These are phyloP conservation scores for Dioscorea zingiberensis DNA, from an alignment of 106 monocot genomes.

Conservation along the genomic window DNA sequence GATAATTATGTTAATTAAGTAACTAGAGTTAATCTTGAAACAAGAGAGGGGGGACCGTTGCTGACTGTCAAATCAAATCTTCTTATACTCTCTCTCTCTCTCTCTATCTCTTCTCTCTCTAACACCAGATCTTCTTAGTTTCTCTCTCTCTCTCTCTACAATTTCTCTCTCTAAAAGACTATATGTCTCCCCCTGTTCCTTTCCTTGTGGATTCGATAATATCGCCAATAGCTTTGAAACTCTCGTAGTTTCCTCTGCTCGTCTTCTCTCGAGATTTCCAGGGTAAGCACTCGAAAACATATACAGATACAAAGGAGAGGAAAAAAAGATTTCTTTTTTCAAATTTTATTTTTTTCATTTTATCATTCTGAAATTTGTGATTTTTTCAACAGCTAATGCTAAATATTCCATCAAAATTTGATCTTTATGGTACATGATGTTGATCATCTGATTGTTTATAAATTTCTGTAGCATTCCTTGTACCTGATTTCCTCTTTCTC, in stretches of 20 bases:
- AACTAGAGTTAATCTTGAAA: too few species aligned
- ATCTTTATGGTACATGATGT: background rate
- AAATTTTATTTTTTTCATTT: too few species aligned
- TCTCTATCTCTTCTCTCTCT: background rate
- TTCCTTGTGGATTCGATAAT: constrained; percentile 11
- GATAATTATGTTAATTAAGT: too few species aligned
- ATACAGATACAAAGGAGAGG: background rate
- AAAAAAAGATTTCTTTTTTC: background rate
- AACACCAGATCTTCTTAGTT: background rate
- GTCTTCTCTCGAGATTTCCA: background rate
- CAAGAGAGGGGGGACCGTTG: too few species aligned
- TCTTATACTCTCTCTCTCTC: too few species aligned
- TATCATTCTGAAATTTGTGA: background rate
- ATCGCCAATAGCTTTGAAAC: background rate
- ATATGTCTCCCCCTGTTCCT: background rate
- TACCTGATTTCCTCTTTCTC: background rate
- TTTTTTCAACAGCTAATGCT: background rate
- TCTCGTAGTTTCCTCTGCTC: background rate
- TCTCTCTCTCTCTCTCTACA: too few species aligned
- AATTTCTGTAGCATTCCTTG: too few species aligned
- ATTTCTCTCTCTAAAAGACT: background rate
- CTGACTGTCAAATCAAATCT: too few species aligned
- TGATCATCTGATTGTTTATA: too few species aligned
- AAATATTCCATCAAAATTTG: background rate
- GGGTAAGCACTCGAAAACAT: constrained; percentile 6